These are phyloP conservation scores for Middelhovenomyces tepae DNA, from an alignment of 805 yeast species.

Conservation along the genomic window DNA sequence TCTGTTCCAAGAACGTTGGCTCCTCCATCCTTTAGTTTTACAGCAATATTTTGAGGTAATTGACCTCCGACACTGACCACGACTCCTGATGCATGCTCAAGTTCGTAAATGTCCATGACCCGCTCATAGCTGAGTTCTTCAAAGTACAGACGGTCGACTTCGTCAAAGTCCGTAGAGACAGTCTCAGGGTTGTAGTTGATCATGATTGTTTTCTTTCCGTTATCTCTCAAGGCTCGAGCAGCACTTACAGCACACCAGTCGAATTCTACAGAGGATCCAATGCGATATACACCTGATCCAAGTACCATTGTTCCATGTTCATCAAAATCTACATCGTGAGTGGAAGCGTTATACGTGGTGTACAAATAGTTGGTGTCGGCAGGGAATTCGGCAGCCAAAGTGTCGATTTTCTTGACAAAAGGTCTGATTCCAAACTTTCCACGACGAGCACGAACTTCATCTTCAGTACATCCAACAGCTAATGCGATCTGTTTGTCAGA, in stretches of 20 bases:
- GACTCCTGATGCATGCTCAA: slow-evolving; percentile 83
- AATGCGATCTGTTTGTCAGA: slow-evolving; percentile 88
- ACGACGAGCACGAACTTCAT: slow-evolving; percentile 75
- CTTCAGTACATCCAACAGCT: slow-evolving; percentile 64
- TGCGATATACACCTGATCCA: slow-evolving; percentile 98
- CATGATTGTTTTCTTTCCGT: slow-evolving; percentile 89
- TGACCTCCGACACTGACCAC: slow-evolving; percentile 98
- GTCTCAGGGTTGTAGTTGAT: slow-evolving; percentile 98
- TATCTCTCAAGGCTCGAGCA: slow-evolving; percentile 83
- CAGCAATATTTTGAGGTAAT: slow-evolving; percentile 94
- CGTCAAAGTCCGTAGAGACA: slow-evolving; percentile 96
- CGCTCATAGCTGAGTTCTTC: slow-evolving; percentile 94
- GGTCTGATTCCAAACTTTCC: slow-evolving; percentile 75
- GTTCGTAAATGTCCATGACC: slow-evolving; percentile 93
- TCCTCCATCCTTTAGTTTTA: slow-evolving; percentile 67
- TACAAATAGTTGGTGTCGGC: slow-evolving; percentile 92
- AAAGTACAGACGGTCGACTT: slow-evolving; percentile 93
- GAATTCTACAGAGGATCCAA: slow-evolving; percentile 96
- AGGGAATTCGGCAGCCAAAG: slow-evolving; percentile 98
- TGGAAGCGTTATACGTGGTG: slow-evolving; percentile 89
- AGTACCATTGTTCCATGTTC: slow-evolving; percentile 90
- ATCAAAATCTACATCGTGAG: slow-evolving; percentile 73
- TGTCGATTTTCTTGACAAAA: slow-evolving; percentile 93
- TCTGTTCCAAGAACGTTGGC: slow-evolving; percentile 88
- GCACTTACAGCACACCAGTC: slow-evolving; percentile 99